Evolutionary conservation across 148 eudicot species (phyloP), one percentile per base, ranked within the genome.

Genomic region (Chenopodium berlandieri): DNA sequence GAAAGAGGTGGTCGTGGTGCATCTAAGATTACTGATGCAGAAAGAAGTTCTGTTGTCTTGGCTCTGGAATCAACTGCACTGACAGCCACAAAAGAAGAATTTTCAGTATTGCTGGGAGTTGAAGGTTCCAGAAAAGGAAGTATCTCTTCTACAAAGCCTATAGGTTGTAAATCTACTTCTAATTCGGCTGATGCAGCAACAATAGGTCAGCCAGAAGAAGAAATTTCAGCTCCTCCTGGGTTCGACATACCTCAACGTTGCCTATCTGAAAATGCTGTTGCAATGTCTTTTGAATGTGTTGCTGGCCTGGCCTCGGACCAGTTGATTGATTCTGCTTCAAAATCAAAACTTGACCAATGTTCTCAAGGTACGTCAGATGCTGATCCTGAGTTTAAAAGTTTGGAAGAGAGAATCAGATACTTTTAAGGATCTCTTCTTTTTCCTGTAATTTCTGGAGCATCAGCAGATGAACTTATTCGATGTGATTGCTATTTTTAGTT

Each of bases 141-240:
- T 63, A 32, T 31, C 60, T 47, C 73, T 76, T 71, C 67, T 16
- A 9, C 78, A 52, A 72, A 32, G 58, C 76, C 83, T 68, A 71
- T 46, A 44, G 67, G 27, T 19, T 44, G 37, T 44, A 66, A 70
- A 56, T 44, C 52, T 44, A n/a, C 58, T 19, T 58, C 47, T 40
- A 32, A 75, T 54, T 68, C 71, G 46, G 72, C 73, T 83, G 72
- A 54, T 66, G 56, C 68, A 30, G 79, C 63, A 72, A 25, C 64
- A 23, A 71, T 71, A 25, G 80, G 82, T 79, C 85, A 83, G 72
- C 86, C 77, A 31, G 88, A 85, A 54, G 90, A 85, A 6, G 86
- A 86, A 54, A 79, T 87, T 75, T 72, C 68, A 34, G 80, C 83
- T 37, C 89, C 89, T 75, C 89, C 89, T 85, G 90, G 90, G 44